Evolutionary conservation across 2,329 filamentous ascomycete genomes (phyloP), one percentile per base, ranked within the genome.

Genomic region (Penicillium sp.): DNA sequence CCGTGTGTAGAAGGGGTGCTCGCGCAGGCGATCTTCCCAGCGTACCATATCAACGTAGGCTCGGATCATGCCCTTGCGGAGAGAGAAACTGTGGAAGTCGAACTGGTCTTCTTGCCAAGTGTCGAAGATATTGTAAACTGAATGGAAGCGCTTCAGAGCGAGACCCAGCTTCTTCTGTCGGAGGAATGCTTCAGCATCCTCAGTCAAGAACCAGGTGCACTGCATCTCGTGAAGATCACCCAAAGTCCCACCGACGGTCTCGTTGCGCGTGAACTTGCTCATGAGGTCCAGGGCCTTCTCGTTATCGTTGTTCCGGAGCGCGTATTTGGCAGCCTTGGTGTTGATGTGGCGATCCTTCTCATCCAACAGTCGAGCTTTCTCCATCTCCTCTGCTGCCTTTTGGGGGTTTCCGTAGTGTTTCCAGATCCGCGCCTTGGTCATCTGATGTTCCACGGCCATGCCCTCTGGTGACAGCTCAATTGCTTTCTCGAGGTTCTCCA

Each of bases 101-200:
- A 97, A 96, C 65, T 99, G 93, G 62, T 99, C 93, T 68, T 99
- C 95, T 66, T 95, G 87, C 93, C 93, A 99, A 16, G 89, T 84
- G 58, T 97, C 92, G 64, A 99, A 99, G 58, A 99, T 95, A 71
- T 88, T 89, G 68, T 86, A 86, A 49, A 99, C 82, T 18, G 88
- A 79, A 57, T 91, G 88, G 71, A 96, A 92, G 41, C 95, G 84
- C 77, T 99, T 99, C 45, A 99, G 77, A 0, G 95, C 92, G 51
- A 96, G 79, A 3, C 87, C 89, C 39, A 88, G 75, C 61, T 95
- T 90, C 56, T 85, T 84, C 67, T 90, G 87, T 42, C 93, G 85
- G 49, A 88, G 77, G 68, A 91, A 90, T 3, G 92, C 84, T 73
- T 96, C 88, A 47, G 89, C 93, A 66, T 99, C 95, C 72, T 99